Evolutionary conservation across 169 alveolate species (phyloP).

Genomic region (Eimeria necatrix): DNA sequence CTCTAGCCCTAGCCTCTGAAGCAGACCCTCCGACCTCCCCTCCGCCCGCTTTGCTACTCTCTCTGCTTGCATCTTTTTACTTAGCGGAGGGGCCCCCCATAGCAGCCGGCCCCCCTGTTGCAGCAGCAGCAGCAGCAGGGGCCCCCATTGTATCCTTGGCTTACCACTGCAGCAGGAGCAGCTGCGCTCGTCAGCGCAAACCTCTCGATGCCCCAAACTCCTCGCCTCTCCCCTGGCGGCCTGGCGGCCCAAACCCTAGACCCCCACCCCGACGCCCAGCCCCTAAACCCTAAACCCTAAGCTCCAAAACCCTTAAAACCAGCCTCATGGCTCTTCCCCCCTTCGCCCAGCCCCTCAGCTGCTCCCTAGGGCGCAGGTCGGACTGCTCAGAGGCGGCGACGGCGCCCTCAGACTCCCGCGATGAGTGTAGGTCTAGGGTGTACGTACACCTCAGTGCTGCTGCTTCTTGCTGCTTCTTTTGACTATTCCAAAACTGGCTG

Average conservation of each 20-base stretch:
- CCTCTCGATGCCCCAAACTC: background rate
- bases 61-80: too few species aligned
- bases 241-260: too few species aligned
- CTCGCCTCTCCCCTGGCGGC: background rate
- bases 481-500: background rate
- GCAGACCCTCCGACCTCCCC: too few species aligned
- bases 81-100: too few species aligned
- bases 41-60: too few species aligned
- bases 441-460: background rate
- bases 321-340: background rate
- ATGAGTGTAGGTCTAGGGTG: background rate
- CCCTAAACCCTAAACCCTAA: too few species aligned
- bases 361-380: background rate
- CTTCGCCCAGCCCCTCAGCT: background rate
- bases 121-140: too few species aligned
- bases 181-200: background rate
- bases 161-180: too few species aligned
- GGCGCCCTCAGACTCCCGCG: constrained; percentile 42
- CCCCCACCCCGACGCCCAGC: too few species aligned
- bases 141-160: too few species aligned
- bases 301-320: too few species aligned
- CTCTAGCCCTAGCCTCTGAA: background rate
- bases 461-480: constrained; percentile 12
- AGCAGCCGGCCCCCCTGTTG: too few species aligned
- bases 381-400: constrained; percentile 59